Percentiles rank a stretch among this genome's conserved stretches.
These are phyloP conservation scores for Puya raimondii DNA, from an alignment of 176 grass and related monocot species.

Conservation along the genomic window DNA sequence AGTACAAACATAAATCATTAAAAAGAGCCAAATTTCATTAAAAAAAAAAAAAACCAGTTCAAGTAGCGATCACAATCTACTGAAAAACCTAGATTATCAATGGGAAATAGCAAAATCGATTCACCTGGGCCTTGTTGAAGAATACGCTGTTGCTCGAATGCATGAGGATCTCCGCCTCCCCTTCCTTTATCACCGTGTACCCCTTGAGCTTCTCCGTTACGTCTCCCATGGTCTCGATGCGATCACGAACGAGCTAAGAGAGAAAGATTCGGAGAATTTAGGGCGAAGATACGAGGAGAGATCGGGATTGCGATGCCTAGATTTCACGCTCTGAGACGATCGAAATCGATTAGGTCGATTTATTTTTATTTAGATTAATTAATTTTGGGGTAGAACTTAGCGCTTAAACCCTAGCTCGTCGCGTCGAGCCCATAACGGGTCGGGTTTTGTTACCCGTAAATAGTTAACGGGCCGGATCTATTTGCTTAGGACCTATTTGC, in stretches of 20 bases:
- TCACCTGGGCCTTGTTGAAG: slow-evolving; percentile 85
- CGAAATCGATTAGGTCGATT: no score
- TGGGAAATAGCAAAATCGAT: neutral
- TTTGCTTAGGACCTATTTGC: no score
- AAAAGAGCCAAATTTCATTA: neutral
- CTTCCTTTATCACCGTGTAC: slow-evolving; percentile 66
- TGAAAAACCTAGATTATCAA: neutral
- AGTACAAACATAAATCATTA: no score
- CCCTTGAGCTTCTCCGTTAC: slow-evolving; percentile 45
- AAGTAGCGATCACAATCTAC: neutral
- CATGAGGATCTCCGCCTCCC: slow-evolving; percentile 86
- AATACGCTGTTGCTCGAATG: slow-evolving; percentile 67
- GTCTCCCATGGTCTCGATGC: slow-evolving; percentile 34
- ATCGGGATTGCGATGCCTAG: neutral
- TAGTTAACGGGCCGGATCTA: no score
- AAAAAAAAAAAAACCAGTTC: neutral
- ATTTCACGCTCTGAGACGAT: no score
- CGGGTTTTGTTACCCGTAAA: no score
- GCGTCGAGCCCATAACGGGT: no score
- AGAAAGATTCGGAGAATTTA: neutral
- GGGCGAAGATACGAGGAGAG: neutral
- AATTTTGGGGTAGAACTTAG: no score
- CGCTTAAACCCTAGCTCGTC: no score
- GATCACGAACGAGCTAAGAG: no score
- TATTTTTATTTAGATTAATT: no score